Percentiles rank a stretch among this genome's conserved stretches.
Conservation (phyloP, 371 early-diverging fungal genomes). For the Rhizopus delemar region DNA sequence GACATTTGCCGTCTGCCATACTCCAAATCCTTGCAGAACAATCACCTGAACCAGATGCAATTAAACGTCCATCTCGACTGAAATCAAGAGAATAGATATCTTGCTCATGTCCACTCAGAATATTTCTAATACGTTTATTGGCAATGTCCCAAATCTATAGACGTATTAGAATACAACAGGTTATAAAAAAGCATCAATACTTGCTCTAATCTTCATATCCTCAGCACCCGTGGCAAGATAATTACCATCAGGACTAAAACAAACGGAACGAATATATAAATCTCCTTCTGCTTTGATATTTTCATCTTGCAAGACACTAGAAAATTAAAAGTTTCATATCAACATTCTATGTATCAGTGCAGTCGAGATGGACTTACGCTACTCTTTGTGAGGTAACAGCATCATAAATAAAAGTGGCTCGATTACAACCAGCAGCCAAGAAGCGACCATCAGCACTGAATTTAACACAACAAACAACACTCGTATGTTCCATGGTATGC, state of each 20-base stretch:
- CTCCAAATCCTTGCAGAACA: constrained; percentile 86
- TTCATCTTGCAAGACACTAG: constrained; percentile 78
- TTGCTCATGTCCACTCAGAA: constrained; percentile 85
- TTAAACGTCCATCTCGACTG: constrained; percentile 82
- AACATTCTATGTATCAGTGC: background rate
- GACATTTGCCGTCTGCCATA: constrained; percentile 71
- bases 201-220: constrained; percentile 89
- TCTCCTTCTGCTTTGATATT: constrained; percentile 74
- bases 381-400: constrained; percentile 72
- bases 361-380: constrained; percentile 47
- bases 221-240: constrained; percentile 97
- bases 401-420: constrained; percentile 88
- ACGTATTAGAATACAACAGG: background rate
- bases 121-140: constrained; percentile 62
- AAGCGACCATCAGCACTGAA: constrained; percentile 91
- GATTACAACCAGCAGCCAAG: constrained; percentile 95
- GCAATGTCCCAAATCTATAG: constrained; percentile 72
- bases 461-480: constrained; percentile 96
- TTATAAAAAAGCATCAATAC: background rate
- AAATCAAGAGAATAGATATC: constrained; percentile 96
- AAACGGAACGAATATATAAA: constrained; percentile 94
- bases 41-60: constrained; percentile 95
- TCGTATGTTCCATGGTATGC: constrained; percentile 82
- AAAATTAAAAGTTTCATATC: background rate
- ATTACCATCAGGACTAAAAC: constrained; percentile 94